Conservation (phyloP, 179 eudicot species). For the Amaranthus tricolor region DNA sequence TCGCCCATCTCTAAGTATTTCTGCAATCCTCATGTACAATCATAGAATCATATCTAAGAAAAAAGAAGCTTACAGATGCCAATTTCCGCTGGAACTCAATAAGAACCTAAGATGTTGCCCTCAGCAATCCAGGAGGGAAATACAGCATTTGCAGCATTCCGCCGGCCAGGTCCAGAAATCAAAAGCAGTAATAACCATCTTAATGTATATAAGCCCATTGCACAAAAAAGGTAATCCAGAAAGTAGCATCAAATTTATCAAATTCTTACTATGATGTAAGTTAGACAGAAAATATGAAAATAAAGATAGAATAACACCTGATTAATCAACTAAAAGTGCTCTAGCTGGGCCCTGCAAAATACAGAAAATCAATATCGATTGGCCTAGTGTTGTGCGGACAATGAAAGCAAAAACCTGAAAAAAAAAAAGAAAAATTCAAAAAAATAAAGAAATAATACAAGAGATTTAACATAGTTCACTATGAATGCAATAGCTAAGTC, state of each 20-base stretch:
- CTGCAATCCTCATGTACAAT: background rate
- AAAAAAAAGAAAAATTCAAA: too few relatives aligned
- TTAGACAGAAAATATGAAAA: background rate
- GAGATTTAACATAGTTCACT: too few relatives aligned
- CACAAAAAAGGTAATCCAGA: background rate
- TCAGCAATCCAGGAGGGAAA: conserved; percentile 19
- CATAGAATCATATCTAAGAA: background rate
- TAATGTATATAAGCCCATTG: background rate
- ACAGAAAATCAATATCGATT: too few relatives aligned
- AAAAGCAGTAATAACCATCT: conserved; percentile 5
- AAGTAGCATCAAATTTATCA: too few relatives aligned
- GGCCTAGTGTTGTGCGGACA: too few relatives aligned
- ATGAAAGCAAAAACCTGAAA: too few relatives aligned
- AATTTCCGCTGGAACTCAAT: conserved; percentile 15
- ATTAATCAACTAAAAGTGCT: background rate
- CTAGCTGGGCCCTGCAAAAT: too few relatives aligned
- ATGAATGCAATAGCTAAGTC: too few relatives aligned
- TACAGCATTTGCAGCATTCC: conserved; percentile 20
- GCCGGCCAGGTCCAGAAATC: conserved; percentile 11
- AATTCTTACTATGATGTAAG: background rate
- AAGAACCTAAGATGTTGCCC: conserved; percentile 16
- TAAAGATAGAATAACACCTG: background rate
- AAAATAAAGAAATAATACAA: too few relatives aligned
- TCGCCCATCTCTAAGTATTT: too few relatives aligned
- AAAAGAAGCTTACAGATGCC: background rate